Percentiles rank a stretch among this genome's conserved stretches.
These are phyloP conservation scores for Cubamyces lactineus DNA, from an alignment of 768 basidiomycete genomes.

Conservation along the genomic window DNA sequence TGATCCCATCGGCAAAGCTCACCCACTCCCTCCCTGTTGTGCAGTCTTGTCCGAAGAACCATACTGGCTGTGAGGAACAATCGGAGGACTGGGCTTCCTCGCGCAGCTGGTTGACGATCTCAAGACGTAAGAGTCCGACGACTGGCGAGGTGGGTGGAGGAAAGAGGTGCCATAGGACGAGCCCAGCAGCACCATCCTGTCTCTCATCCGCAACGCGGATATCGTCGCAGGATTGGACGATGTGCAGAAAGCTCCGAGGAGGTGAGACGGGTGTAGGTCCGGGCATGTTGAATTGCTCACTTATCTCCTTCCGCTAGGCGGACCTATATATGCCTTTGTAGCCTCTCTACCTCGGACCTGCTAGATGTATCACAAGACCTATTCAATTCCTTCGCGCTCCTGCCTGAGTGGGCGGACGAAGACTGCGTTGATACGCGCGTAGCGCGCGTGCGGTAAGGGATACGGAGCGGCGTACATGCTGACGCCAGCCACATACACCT, in stretches of 20 bases:
- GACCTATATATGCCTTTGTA: too few relatives aligned
- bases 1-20: slow-evolving; percentile 54
- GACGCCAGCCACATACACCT: too few relatives aligned
- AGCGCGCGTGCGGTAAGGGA: too few relatives aligned
- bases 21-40: slow-evolving; percentile 32
- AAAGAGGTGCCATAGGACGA: slow-evolving; percentile 62
- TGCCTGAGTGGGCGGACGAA: too few relatives aligned
- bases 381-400: too few relatives aligned
- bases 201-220: slow-evolving; percentile 44
- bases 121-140: slow-evolving; percentile 61
- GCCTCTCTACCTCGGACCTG: too few relatives aligned
- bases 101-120: slow-evolving; percentile 56
- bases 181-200: slow-evolving; percentile 35
- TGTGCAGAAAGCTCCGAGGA: slow-evolving; percentile 51
- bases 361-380: too few relatives aligned
- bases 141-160: slow-evolving; percentile 53
- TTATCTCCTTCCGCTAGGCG: too few relatives aligned
- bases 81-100: slow-evolving; percentile 47
- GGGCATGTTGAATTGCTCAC: slow-evolving; percentile 2
- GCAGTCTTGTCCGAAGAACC: slow-evolving; percentile 35
- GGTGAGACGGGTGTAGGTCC: slow-evolving; percentile 13
- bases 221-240: slow-evolving; percentile 77
- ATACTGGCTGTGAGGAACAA: slow-evolving; percentile 38
- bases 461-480: too few relatives aligned
- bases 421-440: too few relatives aligned